A percentile compares a stretch with the other conserved stretches of the same genome.
Conservation (phyloP, 345 rosid species). For the Camelina laxa region DNA sequence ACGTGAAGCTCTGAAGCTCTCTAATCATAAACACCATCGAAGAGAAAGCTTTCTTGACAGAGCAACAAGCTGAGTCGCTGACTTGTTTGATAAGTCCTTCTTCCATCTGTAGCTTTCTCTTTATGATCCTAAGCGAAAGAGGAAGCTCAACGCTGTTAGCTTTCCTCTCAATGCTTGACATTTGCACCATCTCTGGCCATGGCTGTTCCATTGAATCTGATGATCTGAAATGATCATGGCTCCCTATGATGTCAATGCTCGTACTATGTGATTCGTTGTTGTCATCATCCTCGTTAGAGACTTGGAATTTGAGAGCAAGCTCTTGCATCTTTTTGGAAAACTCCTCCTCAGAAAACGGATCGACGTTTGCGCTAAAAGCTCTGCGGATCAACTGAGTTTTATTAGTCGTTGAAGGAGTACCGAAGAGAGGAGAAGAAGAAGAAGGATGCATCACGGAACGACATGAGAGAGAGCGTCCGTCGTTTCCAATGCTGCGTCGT, state of each 20-base stretch:
- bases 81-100: conserved; percentile 67
- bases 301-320: conserved; percentile 60
- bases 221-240: conserved; percentile 2
- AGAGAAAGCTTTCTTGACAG: conserved; percentile 84
- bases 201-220: conserved; percentile 42
- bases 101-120: conserved; percentile 77
- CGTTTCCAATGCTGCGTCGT: conserved; percentile 44
- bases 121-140: conserved; percentile 76
- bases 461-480: conserved; percentile 40
- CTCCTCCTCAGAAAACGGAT: conserved; percentile 73
- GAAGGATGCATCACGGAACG: conserved; percentile 48
- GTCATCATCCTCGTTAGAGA: conserved; percentile 41
- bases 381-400: conserved; percentile 45
- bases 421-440: conserved; percentile 48
- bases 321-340: conserved; percentile 66
- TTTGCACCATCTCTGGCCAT: conserved; percentile 53
- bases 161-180: conserved; percentile 73
- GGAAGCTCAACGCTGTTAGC: conserved; percentile 90
- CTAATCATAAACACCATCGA: conserved; percentile 94
- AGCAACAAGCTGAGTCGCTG: conserved; percentile 72
- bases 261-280: not conserved
- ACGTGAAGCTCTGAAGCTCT: conserved; percentile 73
- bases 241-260: not conserved
- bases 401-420: conserved; percentile 33
- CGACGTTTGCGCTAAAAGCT: conserved; percentile 59